phyloP scores from a whole-genome alignment of 495 filamentous ascomycete genomes.

The Neurospora hispaniola region DNA sequence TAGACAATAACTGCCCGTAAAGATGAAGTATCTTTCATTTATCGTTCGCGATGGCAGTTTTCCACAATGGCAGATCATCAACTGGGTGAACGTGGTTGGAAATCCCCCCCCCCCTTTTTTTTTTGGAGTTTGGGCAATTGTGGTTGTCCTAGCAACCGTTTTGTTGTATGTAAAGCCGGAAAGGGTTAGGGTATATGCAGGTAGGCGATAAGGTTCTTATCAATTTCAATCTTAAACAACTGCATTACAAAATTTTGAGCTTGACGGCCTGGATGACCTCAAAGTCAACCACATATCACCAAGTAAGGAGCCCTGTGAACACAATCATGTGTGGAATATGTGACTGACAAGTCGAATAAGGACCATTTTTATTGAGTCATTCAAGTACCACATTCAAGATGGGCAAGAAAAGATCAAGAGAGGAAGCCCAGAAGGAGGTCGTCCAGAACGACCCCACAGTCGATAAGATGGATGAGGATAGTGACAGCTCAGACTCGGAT shows the following conservation, averaged over 20 bases:
- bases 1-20: neutral
- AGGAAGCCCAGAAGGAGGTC: slow-evolving; percentile 24
- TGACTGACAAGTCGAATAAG: neutral
- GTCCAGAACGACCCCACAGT: slow-evolving; percentile 25
- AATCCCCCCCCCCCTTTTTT: neutral
- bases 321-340: too few species aligned
- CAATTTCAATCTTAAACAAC: neutral
- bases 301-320: neutral
- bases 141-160: neutral
- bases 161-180: neutral
- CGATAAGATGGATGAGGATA: slow-evolving; percentile 37
- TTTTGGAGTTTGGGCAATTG: neutral
- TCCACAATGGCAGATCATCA: neutral
- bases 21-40: neutral
- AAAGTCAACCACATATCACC: neutral
- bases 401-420: slow-evolving; percentile 39
- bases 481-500: slow-evolving; percentile 32
- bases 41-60: neutral
- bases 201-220: neutral
- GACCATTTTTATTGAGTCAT: neutral
- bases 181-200: neutral
- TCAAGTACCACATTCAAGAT: slow-evolving; percentile 15
- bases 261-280: neutral
- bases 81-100: neutral
- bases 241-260: neutral